Percentiles rank a stretch among this genome's conserved stretches.
Evolutionary conservation across 2,329 filamentous ascomycete genomes (phyloP).

Genomic region (Apiospora sp.): DNA sequence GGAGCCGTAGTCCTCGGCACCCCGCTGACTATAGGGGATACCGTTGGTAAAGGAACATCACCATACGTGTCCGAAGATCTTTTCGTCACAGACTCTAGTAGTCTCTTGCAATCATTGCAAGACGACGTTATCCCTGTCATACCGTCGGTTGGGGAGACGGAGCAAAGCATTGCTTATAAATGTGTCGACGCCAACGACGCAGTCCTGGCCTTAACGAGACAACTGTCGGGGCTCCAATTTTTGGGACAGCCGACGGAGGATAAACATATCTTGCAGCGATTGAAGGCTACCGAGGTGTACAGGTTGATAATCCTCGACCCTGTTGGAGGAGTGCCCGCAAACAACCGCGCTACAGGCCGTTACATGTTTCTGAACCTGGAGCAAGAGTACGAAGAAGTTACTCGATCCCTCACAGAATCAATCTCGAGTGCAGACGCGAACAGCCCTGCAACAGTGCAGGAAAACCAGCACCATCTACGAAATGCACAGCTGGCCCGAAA

Average conservation of each 20-base stretch:
- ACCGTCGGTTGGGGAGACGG: constrained; percentile 55
- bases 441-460: constrained; percentile 43
- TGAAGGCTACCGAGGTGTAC: constrained; percentile 65
- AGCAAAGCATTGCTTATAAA: constrained; percentile 48
- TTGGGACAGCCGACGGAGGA: constrained; percentile 50
- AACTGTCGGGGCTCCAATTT: constrained; percentile 74
- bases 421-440: constrained; percentile 27
- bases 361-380: constrained; percentile 93
- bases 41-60: constrained; percentile 36
- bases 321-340: constrained; percentile 81
- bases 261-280: constrained; percentile 40
- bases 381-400: constrained; percentile 81
- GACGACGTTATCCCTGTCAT: constrained; percentile 77
- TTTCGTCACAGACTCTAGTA: constrained; percentile 54
- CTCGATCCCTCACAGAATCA: constrained; percentile 61
- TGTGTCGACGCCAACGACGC: constrained; percentile 64
- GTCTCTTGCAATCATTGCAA: constrained; percentile 71
- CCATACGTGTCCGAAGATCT: constrained; percentile 45
- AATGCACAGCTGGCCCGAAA: constrained; percentile 79
- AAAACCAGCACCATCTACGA: constrained; percentile 55
- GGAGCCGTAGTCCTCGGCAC: constrained; percentile 74
- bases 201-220: constrained; percentile 78
- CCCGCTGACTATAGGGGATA: constrained; percentile 53
- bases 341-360: constrained; percentile 65
- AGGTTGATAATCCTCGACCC: constrained; percentile 89